Base-by-base conservation (phyloP, 2,329 filamentous ascomycete genomes). In the Trichoderma koningiopsis region DNA sequence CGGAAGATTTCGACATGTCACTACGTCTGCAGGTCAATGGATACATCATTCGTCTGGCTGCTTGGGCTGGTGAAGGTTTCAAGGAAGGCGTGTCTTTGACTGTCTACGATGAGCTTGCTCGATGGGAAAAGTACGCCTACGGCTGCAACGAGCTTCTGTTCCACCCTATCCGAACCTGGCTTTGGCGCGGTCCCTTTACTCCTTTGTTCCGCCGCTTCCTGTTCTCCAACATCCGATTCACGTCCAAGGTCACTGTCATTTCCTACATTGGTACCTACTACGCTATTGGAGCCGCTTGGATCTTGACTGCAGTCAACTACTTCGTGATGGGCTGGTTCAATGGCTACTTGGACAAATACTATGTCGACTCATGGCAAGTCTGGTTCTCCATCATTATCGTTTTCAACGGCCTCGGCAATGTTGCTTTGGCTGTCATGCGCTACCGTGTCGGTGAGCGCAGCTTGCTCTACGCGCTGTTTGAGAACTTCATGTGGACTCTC, bases 41-140 rank as follows among this genome's bases (percentile, higher is more conserved):
- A 33, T 93, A 93, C 78, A 88, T 90, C 72, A 90, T 92, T 73
- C 89, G 91, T 35, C 83, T 93, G 29, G 91, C 89, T 10, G 88
- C 89, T 24, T 94, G 91, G 85, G 89, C 89, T 7, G 89, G 89
- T 47, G 88, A 91, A n/a, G 91, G 89, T 60, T 94, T 93, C 83
- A 91, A 93, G 77, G 92, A 95, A 77, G 92, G 92, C 72, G 92
- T 95, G 66, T 94, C 92, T 1, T 83, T 95, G 68, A 95, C 92
- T 0, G 91, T 95, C 11, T 94, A 95, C 76, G 92, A 95, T 79
- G 92, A 95, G 79, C 84, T 95, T 70, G 90, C 91, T 2, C 90
- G 92, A 69, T 95, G 92, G 92, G 92, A 95, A 77, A 95, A 95
- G 80, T 94, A 94, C 77, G 92, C 92, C 3, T 94, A 93, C 75